A percentile compares a stretch with the other conserved stretches of the same genome.
These are phyloP conservation scores for Hyphodiscus sp. DNA, from an alignment of 2,329 filamentous ascomycete species.

Conservation along the genomic window DNA sequence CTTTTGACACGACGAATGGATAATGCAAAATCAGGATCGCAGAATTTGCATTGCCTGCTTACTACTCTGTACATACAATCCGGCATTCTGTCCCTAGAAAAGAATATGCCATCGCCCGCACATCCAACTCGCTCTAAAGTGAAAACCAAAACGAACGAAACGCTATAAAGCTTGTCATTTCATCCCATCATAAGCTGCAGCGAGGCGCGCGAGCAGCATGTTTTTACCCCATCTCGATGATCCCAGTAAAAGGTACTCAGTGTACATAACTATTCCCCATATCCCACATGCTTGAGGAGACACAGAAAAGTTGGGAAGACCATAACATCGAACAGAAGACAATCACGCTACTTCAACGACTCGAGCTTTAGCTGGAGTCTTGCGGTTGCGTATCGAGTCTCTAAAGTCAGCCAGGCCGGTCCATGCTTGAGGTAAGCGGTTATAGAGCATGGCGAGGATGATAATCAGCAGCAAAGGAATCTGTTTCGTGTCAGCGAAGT, in stretches of 20 bases:
- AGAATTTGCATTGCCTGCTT: not conserved
- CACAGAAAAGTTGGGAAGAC: too few species aligned
- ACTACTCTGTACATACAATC: not conserved
- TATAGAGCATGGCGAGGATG: slow-evolving; percentile 44
- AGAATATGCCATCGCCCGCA: not conserved
- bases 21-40: not conserved
- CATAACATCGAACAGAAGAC: not conserved
- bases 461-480: slow-evolving; percentile 45
- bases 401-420: slow-evolving; percentile 15
- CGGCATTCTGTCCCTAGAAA: not conserved
- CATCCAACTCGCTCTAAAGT: not conserved
- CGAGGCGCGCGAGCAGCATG: too few species aligned
- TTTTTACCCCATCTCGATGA: too few species aligned
- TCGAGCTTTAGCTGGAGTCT: slow-evolving; percentile 10
- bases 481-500: slow-evolving; percentile 27
- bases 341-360: slow-evolving; percentile 25
- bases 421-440: slow-evolving; percentile 43
- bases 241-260: too few species aligned
- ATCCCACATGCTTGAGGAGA: not conserved
- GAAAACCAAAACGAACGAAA: too few species aligned
- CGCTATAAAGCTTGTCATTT: too few species aligned
- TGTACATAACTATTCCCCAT: not conserved
- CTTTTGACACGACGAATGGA: not conserved
- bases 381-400: slow-evolving; percentile 14
- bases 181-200: too few species aligned